Evolutionary conservation across 345 rosid species (phyloP), one percentile per base, ranked within the genome.

Genomic region (Capsella bursapastoris): DNA sequence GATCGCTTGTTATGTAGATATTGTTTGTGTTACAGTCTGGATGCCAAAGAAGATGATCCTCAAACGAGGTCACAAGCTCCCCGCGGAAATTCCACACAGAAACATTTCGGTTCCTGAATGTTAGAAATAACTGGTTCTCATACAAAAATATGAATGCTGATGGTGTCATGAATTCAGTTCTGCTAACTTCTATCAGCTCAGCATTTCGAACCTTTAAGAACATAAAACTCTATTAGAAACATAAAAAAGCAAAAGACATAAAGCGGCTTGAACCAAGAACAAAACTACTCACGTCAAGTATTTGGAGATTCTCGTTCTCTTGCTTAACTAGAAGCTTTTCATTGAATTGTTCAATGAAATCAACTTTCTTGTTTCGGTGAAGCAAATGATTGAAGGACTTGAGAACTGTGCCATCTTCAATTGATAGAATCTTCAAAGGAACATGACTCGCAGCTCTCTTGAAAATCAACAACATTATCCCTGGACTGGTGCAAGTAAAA

Each of bases 311-410:
- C 83, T 91, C 97, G 51, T 86, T 85, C 63, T 91, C 97, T 81
- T 92, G 96, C 86, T 94, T 94, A 78, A 94, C 93, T 72, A 94
- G 90, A 79, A 94, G 96, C 78, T 94, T 94, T 70, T 91, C 98
- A 71, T 87, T 91, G 79, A 93, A 91, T 25, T 91, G 92, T 77
- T 88, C 97, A 22, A 94, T 91, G 76, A 94, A 91, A 71, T 94
- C 97, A 74, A 94, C 93, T 89, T 91, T 91, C 85, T 87, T 94
- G 74, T 89, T 88, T 34, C 89, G 91, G 77, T 90, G 96, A 77
- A 94, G 93, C 50, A 94, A 81, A 81, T 91, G 99, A 70, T 81
- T 75, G 76, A 94, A 91, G 45, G 89, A 73, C 81, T 88, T 91
- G 68, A 94, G 97, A 79, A 94, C 90, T 0, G 87, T 86, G 52